phyloP scores from a whole-genome alignment of 2,329 filamentous ascomycete genomes.

The Fusarium sp. region DNA sequence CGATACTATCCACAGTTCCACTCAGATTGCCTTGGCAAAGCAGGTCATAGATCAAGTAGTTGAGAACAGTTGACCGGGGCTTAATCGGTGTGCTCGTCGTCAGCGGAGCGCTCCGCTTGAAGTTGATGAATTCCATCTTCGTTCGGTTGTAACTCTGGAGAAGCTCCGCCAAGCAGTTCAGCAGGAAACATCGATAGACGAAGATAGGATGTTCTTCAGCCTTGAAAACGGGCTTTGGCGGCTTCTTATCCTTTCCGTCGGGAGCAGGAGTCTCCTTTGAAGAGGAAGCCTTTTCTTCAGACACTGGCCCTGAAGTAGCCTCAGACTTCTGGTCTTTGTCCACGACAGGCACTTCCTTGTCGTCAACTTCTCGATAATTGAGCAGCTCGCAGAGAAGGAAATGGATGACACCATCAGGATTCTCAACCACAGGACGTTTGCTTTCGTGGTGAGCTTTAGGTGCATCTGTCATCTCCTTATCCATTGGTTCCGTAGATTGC shows the following conservation, averaged over 20 bases:
- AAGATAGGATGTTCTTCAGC: slow-evolving; percentile 94
- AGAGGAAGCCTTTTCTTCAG: slow-evolving; percentile 41
- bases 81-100: slow-evolving; percentile 90
- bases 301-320: slow-evolving; percentile 44
- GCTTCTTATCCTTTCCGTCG: slow-evolving; percentile 67
- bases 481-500: slow-evolving; percentile 64
- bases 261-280: slow-evolving; percentile 43
- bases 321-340: slow-evolving; percentile 54
- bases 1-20: slow-evolving; percentile 75
- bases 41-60: slow-evolving; percentile 88
- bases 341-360: slow-evolving; percentile 68
- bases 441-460: slow-evolving; percentile 70
- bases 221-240: slow-evolving; percentile 79
- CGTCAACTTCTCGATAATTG: slow-evolving; percentile 90
- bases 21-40: slow-evolving; percentile 67
- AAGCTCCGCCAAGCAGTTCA: slow-evolving; percentile 90
- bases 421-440: slow-evolving; percentile 86
- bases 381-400: slow-evolving; percentile 92
- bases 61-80: slow-evolving; percentile 88
- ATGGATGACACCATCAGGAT: slow-evolving; percentile 93
- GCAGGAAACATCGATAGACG: slow-evolving; percentile 92
- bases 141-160: slow-evolving; percentile 90
- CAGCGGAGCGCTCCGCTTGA: slow-evolving; percentile 88
- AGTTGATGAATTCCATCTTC: slow-evolving; percentile 99
- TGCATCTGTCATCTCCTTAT: slow-evolving; percentile 68